Conservation (phyloP, 2,329 filamentous ascomycete species). For the Aureobasidium sp. region DNA sequence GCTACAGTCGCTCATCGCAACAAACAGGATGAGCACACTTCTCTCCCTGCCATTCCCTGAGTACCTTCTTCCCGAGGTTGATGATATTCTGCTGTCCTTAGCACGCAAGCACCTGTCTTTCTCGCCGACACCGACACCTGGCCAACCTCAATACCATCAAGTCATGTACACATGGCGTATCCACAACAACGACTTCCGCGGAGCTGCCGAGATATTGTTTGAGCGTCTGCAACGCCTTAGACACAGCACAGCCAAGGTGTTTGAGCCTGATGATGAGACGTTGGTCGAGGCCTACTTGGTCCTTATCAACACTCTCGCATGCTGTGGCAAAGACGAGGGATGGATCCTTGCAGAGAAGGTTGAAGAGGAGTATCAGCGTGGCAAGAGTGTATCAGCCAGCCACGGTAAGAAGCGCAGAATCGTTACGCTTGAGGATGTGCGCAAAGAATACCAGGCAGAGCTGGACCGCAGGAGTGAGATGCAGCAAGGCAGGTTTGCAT, state of each 20-base stretch:
- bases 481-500: conserved; percentile 81
- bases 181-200: conserved; percentile 75
- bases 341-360: conserved; percentile 60
- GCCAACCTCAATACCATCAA: conserved; percentile 64
- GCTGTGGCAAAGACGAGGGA: conserved; percentile 70
- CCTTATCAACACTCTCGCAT: conserved; percentile 86
- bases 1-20: conserved; percentile 33
- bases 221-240: conserved; percentile 45
- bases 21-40: conserved; percentile 34
- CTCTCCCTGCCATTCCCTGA: conserved; percentile 71
- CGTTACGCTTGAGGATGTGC: conserved; percentile 75
- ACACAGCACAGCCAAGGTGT: conserved; percentile 8
- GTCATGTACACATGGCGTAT: conserved; percentile 89
- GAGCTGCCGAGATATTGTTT: conserved; percentile 53
- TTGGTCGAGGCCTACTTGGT: conserved; percentile 71
- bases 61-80: conserved; percentile 63
- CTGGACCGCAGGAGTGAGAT: conserved; percentile 82
- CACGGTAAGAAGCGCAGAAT: conserved; percentile 55
- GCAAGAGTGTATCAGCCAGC: conserved; percentile 1
- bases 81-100: conserved; percentile 65
- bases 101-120: conserved; percentile 63
- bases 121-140: conserved; percentile 27
- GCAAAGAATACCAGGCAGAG: conserved; percentile 83
- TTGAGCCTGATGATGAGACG: conserved; percentile 29
- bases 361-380: conserved; percentile 23